Base-by-base conservation (phyloP, 306 rosid species). In the Sesbania bispinosa region DNA sequence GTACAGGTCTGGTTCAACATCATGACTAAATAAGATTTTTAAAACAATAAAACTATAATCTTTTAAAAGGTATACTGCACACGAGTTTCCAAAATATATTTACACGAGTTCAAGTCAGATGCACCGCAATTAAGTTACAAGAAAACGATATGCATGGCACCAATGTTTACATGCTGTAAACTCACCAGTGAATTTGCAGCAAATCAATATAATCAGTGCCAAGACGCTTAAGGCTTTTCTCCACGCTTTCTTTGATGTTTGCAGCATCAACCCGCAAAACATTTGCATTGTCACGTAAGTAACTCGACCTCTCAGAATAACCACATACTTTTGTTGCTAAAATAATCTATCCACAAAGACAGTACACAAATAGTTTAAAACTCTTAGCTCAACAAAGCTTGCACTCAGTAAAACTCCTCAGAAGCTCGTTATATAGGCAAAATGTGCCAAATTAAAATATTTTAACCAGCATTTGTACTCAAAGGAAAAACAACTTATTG, bases 111-210 rank as follows among this genome's bases (percentile, higher is more conserved):
- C 29, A 59, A 50, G 15, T 29, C 60, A 65, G 61, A 47, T 38
- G 4, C 26, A 50, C 29, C 9, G 54, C 73, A 55, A 62, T 13
- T 33, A 61, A 24, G 26, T 35, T 61, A 74, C 11, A 26, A 30
- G 53, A 45, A 67, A 62, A 30, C 33, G 39, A 61, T 5, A 36
- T 35, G 42, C 18, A 48, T 21, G 13, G 29, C 20, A 58, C 51
- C 4, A 11, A 43, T 38, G 66, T 38, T 75, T 71, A 36, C 24
- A 29, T 54, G 60, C 51, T 23, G 39, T 29, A 59, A 48, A 69
- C 92, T 68, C 77, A 90, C 98, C 97, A 94, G 84, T 94, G 98
- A 83, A 90, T 90, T 83, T 90, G 98, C 83, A 90, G 77, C 55
- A 94, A 79, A 77, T 90, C 98, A 73, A 94, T 90, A 88, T 94